Conservation (phyloP, 371 early-diverging fungal species). For the Syncephalastrum racemosum region DNA sequence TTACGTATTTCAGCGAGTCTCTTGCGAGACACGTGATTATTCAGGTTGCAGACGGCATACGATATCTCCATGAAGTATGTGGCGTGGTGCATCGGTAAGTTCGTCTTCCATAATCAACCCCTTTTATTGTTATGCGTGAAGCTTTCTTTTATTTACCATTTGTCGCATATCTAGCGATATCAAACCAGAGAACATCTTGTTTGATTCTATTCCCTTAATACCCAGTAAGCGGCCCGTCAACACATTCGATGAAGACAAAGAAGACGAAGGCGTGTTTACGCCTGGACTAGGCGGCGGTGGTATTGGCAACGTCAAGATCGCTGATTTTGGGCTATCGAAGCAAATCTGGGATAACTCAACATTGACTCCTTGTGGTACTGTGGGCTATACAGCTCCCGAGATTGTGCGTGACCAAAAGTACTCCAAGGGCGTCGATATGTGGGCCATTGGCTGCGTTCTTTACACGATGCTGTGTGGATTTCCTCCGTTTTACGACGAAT, state of each 20-base stretch:
- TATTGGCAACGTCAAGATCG: conserved; percentile 67
- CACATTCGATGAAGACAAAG: conserved; percentile 36
- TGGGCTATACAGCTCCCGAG: conserved; percentile 82
- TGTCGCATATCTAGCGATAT: conserved; percentile 71
- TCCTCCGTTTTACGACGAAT: conserved; percentile 78
- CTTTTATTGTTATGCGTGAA: neutral
- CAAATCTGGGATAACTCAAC: conserved; percentile 70
- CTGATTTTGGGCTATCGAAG: conserved; percentile 75
- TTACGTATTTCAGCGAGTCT: conserved; percentile 80
- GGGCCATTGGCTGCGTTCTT: conserved; percentile 82
- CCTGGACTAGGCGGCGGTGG: conserved; percentile 66
- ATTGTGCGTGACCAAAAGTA: conserved; percentile 68
- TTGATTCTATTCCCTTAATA: conserved; percentile 55
- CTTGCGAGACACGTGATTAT: conserved; percentile 79
- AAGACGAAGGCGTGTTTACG: conserved; percentile 57
- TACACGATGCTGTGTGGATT: conserved; percentile 78
- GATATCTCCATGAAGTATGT: conserved; percentile 85
- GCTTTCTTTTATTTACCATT: conserved; percentile 35
- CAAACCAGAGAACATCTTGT: conserved; percentile 88
- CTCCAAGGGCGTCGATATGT: conserved; percentile 76
- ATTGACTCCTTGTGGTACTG: conserved; percentile 78
- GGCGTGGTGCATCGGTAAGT: conserved; percentile 85
- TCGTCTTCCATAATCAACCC: neutral
- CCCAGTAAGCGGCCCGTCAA: conserved; percentile 19
- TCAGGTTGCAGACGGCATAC: conserved; percentile 89